Percentiles rank a stretch among this genome's conserved stretches.
These are phyloP conservation scores for Mediolabrus comicus DNA, from an alignment of 108 stramenopile genomes.

Conservation along the genomic window DNA sequence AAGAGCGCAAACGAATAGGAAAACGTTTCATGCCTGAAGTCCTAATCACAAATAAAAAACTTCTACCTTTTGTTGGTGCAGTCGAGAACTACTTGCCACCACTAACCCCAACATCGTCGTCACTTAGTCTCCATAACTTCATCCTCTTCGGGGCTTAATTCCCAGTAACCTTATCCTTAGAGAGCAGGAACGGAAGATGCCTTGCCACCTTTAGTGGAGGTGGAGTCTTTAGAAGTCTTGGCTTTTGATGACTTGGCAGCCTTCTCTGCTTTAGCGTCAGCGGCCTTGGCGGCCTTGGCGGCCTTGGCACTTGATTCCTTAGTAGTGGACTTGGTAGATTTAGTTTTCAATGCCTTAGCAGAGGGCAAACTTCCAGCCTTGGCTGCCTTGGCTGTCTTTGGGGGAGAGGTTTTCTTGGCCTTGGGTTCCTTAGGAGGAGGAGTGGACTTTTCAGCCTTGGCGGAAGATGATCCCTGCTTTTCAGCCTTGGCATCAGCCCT, in stretches of 20 bases:
- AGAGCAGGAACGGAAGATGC: not conserved
- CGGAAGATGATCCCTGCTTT: not conserved
- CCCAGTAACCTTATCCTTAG: no score
- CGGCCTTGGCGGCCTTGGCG: not conserved
- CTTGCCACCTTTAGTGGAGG: not conserved
- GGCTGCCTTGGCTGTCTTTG: not conserved
- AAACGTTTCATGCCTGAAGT: no score
- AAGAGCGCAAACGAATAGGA: not conserved
- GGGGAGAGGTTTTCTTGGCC: not conserved
- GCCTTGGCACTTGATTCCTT: no score
- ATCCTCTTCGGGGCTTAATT: not conserved
- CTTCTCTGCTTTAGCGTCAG: not conserved
- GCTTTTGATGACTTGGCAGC: not conserved
- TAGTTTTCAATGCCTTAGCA: no score
- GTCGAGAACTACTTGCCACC: no score
- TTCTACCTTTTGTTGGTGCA: not conserved
- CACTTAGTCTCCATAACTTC: not conserved
- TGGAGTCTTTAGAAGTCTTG: not conserved
- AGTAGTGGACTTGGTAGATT: no score
- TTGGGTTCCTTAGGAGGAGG: not conserved
- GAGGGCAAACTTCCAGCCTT: not conserved
- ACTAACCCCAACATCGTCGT: no score
- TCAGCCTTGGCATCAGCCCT: slow-evolving; percentile 15
- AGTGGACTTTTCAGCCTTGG: not conserved
- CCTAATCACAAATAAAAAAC: not conserved